These are phyloP conservation scores for Lipomyces starkeyi DNA, from an alignment of 805 yeast genomes.

Conservation along the genomic window DNA sequence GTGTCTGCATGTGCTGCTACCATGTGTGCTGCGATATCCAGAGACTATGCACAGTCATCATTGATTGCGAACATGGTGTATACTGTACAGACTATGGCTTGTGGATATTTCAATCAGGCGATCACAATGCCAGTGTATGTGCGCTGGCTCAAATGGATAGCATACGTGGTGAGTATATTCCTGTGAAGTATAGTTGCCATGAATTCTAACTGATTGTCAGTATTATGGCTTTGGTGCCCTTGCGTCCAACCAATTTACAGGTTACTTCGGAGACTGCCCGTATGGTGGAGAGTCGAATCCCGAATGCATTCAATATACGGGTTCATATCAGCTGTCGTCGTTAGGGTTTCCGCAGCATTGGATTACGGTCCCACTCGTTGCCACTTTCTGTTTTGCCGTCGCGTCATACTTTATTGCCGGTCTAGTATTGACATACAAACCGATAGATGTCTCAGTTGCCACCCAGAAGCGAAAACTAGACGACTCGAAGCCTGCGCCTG, in stretches of 20 bases:
- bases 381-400: slow-evolving; percentile 62
- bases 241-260: slow-evolving; percentile 67
- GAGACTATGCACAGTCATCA: slow-evolving; percentile 68
- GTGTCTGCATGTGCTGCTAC: slow-evolving; percentile 63
- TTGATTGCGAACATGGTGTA: slow-evolving; percentile 66
- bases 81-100: slow-evolving; percentile 75
- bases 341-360: slow-evolving; percentile 70
- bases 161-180: slow-evolving; percentile 53
- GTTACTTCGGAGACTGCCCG: slow-evolving; percentile 65
- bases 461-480: slow-evolving; percentile 39
- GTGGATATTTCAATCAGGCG: slow-evolving; percentile 81
- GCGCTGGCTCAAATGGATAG: slow-evolving; percentile 79
- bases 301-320: slow-evolving; percentile 59
- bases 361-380: slow-evolving; percentile 68
- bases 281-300: slow-evolving; percentile 43
- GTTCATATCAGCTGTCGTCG: slow-evolving; percentile 57
- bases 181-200: too few species aligned
- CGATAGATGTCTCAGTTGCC: slow-evolving; percentile 61
- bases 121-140: slow-evolving; percentile 81
- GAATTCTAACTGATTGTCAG: neutral
- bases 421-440: slow-evolving; percentile 54
- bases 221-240: slow-evolving; percentile 82
- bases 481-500: slow-evolving; percentile 17
- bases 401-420: slow-evolving; percentile 60
- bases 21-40: slow-evolving; percentile 57